Conservation (phyloP, 2,329 filamentous ascomycete species). For the Huntiella savannae region DNA sequence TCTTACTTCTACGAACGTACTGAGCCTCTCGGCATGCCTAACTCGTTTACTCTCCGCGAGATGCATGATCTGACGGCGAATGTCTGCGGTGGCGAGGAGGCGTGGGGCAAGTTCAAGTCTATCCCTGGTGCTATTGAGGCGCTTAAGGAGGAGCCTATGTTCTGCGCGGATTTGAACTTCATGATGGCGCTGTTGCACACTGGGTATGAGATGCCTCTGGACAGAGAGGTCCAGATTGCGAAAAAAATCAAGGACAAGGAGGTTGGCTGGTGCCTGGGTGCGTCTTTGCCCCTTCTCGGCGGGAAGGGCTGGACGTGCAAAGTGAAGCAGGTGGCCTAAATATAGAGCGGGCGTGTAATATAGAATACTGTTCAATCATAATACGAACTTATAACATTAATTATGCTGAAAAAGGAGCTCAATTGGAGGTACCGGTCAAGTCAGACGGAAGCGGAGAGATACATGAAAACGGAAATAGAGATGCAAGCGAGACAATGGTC, state of each 20-base stretch:
- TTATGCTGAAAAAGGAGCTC: no score
- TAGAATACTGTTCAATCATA: no score
- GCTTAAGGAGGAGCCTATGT: conserved; percentile 65
- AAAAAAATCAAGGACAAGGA: conserved; percentile 98
- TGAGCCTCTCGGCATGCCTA: conserved; percentile 89
- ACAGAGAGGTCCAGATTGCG: conserved; percentile 88
- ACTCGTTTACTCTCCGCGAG: conserved; percentile 82
- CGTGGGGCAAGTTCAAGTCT: conserved; percentile 60
- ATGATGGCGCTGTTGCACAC: conserved; percentile 86
- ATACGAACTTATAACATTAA: no score
- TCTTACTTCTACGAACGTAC: conserved; percentile 97
- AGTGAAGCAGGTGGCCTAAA: conserved; percentile 46
- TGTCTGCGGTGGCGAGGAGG: conserved; percentile 60
- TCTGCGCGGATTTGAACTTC: conserved; percentile 89
- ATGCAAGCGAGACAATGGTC: no score
- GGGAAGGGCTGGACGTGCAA: conserved; percentile 82
- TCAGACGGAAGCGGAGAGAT: no score
- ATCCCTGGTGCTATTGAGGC: conserved; percentile 65
- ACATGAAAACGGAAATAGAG: no score
- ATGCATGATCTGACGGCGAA: conserved; percentile 67
- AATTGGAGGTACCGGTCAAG: no score
- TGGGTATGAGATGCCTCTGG: conserved; percentile 94
- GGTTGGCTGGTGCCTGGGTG: conserved; percentile 91
- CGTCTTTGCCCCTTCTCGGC: conserved; percentile 70
- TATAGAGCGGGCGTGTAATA: no score